phyloP scores from a whole-genome alignment of 2,329 filamentous ascomycete genomes.

The Penicillium sp. region DNA sequence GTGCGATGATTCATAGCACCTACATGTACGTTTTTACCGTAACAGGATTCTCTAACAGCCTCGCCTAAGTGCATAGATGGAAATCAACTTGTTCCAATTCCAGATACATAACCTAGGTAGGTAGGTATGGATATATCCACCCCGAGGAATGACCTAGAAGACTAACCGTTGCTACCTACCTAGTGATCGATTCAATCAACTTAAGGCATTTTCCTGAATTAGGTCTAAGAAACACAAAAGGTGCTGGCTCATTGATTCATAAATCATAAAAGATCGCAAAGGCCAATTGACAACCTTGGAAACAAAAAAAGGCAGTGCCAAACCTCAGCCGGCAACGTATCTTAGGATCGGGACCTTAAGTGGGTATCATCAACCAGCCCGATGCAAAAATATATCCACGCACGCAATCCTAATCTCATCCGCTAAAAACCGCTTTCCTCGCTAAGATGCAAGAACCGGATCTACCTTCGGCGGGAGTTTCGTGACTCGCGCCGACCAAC shows the following conservation, averaged over 20 bases:
- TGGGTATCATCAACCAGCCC: constrained; percentile 19
- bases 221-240: not conserved
- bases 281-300: not conserved
- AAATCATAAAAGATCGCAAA: constrained; percentile 9
- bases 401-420: constrained; percentile 5
- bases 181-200: too few relatives aligned
- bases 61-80: too few relatives aligned
- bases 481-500: constrained; percentile 26
- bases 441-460: not conserved
- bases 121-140: too few relatives aligned
- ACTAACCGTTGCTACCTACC: too few relatives aligned
- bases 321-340: not conserved
- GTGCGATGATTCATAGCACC: too few relatives aligned
- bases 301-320: not conserved
- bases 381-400: constrained; percentile 16
- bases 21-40: too few relatives aligned
- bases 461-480: constrained; percentile 22
- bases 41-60: too few relatives aligned
- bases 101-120: too few relatives aligned
- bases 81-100: too few relatives aligned
- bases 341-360: not conserved
- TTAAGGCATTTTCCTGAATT: too few relatives aligned
- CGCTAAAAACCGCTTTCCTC: not conserved
- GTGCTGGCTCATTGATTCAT: constrained; percentile 11
- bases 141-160: too few relatives aligned